Base-by-base conservation (phyloP, 129 eudicot genomes). In the Pseudognaphalium luteoalbum region DNA sequence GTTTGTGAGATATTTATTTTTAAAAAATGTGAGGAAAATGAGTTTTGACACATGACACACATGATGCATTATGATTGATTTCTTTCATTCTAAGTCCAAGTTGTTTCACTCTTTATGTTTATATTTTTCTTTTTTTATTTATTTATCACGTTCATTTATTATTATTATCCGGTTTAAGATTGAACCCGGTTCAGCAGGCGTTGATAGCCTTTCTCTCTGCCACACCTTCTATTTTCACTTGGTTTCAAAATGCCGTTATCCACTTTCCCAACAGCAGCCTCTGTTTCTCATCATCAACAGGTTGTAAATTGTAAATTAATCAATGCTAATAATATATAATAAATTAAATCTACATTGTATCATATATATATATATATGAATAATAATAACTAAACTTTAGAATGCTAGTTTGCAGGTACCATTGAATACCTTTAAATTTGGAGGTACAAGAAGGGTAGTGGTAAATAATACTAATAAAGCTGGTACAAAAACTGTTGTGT, bases 161-260 rank as follows among this genome's bases (percentile, higher is more conserved):
- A 39, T 44, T 44, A 11, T 44, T 11, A 44, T 44, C 16, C 52
- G 16, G 52, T 44, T 11, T 44, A 44, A 44, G 16, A 44, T 44
- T 0, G 66, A 30, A 9, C 78, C 69, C 54, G 72, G 66, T 32
- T 32, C 67, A 30, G 70, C 61, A 25, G 60, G 60, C 42, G 30
- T 75, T 76, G 30, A 64, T 22, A 62, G 67, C 5, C 71, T 29
- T 22, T 44, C 71, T 61, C n/a, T 63, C 63, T 30, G 6, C 64
- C 60, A 20, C 57, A 7, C 57, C 56, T 30, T 60, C 82, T 20
- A 56, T 42, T 15, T 68, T 67, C 50, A 30, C 16, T 63, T 83
- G 92, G 89, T 71, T 80, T 88, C 71, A 81, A 84, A 84, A 88
- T 88, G 94, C 79, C 83, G 90, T 88, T 86, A 80, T 86, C 90